Evolutionary conservation across 2,329 filamentous ascomycete species (phyloP).

Genomic region (Exophiala sideris): DNA sequence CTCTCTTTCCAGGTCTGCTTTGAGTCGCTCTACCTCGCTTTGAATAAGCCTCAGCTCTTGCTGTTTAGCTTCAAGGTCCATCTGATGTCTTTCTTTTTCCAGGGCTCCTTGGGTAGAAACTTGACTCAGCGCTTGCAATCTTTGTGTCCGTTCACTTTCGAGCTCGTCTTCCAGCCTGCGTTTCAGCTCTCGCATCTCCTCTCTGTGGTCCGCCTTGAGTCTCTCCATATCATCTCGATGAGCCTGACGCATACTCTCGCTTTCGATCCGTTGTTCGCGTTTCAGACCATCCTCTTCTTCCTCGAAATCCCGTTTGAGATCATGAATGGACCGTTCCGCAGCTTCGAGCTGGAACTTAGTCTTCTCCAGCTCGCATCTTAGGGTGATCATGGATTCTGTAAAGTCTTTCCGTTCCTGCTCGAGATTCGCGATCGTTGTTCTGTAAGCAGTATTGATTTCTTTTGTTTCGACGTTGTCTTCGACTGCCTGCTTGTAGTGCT

Average conservation of each 20-base stretch:
- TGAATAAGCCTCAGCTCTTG: constrained; percentile 50
- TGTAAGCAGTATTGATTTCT: constrained; percentile 70
- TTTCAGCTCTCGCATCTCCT: constrained; percentile 64
- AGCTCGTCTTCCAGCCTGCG: constrained; percentile 63
- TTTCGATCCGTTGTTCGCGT: constrained; percentile 49
- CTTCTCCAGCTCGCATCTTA: constrained; percentile 68
- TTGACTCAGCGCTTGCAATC: constrained; percentile 63
- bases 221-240: constrained; percentile 54
- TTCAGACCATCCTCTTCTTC: constrained; percentile 52
- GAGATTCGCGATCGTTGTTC: constrained; percentile 62
- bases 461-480: constrained; percentile 67
- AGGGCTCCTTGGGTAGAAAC: constrained; percentile 53
- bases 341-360: constrained; percentile 52
- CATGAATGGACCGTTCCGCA: constrained; percentile 50
- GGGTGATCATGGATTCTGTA: constrained; percentile 49
- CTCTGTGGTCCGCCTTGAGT: constrained; percentile 60
- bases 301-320: constrained; percentile 50
- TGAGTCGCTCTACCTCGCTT: constrained; percentile 38
- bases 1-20: constrained; percentile 58
- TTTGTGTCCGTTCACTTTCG: constrained; percentile 60
- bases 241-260: constrained; percentile 42
- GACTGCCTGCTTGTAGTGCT: constrained; percentile 67
- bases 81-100: constrained; percentile 42
- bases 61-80: constrained; percentile 52
- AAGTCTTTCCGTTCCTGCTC: constrained; percentile 53